Percentiles rank a stretch among this genome's conserved stretches.
Evolutionary conservation across 176 grass and related monocot species (phyloP).

Genomic region (Ensete glaucum): DNA sequence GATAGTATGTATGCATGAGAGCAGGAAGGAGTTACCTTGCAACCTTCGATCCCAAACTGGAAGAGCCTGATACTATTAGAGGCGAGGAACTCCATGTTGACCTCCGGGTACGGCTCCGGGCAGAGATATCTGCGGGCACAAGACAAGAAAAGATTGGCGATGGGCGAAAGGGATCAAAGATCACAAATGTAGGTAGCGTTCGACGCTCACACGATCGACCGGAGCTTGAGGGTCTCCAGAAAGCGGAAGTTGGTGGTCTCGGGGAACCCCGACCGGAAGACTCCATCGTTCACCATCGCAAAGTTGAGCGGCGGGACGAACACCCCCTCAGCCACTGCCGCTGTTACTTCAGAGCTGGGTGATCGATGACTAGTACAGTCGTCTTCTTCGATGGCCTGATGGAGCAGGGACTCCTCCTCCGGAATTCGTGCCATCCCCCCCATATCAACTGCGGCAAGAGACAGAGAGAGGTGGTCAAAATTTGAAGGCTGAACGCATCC

Average conservation of each 20-base stretch:
- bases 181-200: too few relatives aligned
- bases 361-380: too few relatives aligned
- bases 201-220: constrained; percentile 52
- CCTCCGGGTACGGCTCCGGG: constrained; percentile 9
- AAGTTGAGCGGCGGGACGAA: constrained; percentile 70
- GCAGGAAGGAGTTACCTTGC: background rate
- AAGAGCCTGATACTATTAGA: background rate
- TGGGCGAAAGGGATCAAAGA: too few relatives aligned
- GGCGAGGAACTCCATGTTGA: background rate
- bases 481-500: too few relatives aligned
- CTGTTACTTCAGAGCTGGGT: background rate
- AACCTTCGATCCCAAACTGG: background rate
- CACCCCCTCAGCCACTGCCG: background rate
- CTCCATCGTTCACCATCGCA: constrained; percentile 64
- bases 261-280: constrained; percentile 87
- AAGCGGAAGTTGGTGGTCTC: constrained; percentile 48
- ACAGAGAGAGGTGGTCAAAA: too few relatives aligned
- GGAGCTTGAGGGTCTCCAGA: constrained; percentile 58
- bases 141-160: background rate
- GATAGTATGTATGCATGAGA: too few relatives aligned
- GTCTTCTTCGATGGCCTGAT: too few relatives aligned
- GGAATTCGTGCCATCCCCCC: too few relatives aligned
- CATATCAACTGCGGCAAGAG: too few relatives aligned
- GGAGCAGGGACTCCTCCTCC: too few relatives aligned
- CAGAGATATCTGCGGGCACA: constrained; percentile 1